Evolutionary conservation across 495 filamentous ascomycete genomes (phyloP), one percentile per base, ranked within the genome.

Genomic region (Penicillium lividum): DNA sequence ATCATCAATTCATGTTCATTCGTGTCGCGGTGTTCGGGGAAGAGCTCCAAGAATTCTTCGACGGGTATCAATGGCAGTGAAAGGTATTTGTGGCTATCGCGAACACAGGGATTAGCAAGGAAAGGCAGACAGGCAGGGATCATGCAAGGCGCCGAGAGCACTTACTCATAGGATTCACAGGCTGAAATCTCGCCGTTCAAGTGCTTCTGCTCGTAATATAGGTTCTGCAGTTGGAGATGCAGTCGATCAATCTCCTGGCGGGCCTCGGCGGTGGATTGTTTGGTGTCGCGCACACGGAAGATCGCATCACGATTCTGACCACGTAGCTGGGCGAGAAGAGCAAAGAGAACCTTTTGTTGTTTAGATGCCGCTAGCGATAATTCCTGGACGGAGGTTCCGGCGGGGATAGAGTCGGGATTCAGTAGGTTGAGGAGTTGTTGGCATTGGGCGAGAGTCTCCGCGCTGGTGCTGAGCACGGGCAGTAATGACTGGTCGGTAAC

Each of bases 181-280:
- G 90, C 92, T 3, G 82, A 77, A 61, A 98, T 98, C 73, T 98
- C 95, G 25, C 91, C 90, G 46, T 86, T 84, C 57, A 98, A 77
- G 74, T 97, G 90, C 57, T 90, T 81, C 71, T 97, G 92, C 72
- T 98, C 94, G 71, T 98, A 98, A 73, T 95, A 93, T 27, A 98
- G 79, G 69, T 98, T 98, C 71, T 98, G 93, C 29, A 98, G 79
- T 68, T 95, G 88, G 18, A 98, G 82, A 75, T 97, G 93, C 57
- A 98, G 79, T 52, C 86, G 83, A 68, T 98, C 94, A 53, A 97
- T 90, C 72, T 97, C 92, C 68, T 91, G 88, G 27, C 93, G 86
- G 31, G 87, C 89, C 68, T 97, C 91, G 30, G 89, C 88, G 8
- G 95, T 97, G 63, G 83, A 77, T 51, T 86, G 82, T 69, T 98